Evolutionary conservation across 345 rosid genomes (phyloP).

Genomic region (Viola odorata): DNA sequence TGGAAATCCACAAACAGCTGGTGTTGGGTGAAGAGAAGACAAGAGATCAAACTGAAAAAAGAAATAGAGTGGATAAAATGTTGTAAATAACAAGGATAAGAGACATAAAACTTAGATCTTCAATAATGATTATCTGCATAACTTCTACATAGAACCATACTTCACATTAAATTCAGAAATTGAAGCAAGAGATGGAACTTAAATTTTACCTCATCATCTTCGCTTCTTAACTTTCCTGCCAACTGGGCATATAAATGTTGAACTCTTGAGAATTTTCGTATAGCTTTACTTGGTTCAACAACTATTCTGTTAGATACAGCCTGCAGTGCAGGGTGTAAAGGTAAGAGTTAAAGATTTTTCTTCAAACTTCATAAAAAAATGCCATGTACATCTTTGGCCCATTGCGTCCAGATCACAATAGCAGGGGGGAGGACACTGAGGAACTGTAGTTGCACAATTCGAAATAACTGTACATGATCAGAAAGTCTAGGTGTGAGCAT

Average conservation of each 20-base stretch:
- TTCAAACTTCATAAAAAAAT: not conserved
- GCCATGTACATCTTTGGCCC: no score
- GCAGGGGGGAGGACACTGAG: no score
- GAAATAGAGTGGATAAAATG: not conserved
- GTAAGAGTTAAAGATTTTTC: not conserved
- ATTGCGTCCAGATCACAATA: no score
- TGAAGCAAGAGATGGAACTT: not conserved
- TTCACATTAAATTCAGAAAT: not conserved
- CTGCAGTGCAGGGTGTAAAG: conserved; percentile 34
- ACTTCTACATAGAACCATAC: not conserved
- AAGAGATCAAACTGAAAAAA: conserved; percentile 58
- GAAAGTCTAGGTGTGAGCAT: no score
- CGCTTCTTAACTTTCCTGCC: conserved; percentile 59
- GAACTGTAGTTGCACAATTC: no score
- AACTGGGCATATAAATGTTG: conserved; percentile 76
- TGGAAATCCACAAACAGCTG: conserved; percentile 89
- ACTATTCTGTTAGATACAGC: conserved; percentile 55
- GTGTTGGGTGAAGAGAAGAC: conserved; percentile 78
- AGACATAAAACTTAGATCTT: not conserved
- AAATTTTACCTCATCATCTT: conserved; percentile 72
- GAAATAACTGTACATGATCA: no score
- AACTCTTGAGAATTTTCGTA: conserved; percentile 71
- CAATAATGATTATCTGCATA: conserved; percentile 1
- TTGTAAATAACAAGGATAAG: not conserved
- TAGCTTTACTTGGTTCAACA: conserved; percentile 58